These are phyloP conservation scores for Dendrobium catenatum DNA, from an alignment of 106 monocot genomes.

Conservation along the genomic window DNA sequence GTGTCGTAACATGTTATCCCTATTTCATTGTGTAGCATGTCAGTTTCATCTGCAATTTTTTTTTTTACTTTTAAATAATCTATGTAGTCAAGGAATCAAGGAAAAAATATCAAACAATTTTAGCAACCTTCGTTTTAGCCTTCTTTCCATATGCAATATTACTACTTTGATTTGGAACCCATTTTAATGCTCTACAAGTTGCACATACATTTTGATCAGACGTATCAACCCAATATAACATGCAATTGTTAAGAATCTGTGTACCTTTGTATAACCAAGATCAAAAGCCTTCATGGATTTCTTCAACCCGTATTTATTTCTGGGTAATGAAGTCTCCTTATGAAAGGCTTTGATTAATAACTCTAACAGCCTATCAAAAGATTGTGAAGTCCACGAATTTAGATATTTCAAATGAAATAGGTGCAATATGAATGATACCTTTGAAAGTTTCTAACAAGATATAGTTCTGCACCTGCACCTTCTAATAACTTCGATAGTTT, in stretches of 20 bases:
- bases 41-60: neutral
- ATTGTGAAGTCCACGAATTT: no score
- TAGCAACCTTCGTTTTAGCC: neutral
- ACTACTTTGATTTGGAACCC: neutral
- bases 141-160: neutral
- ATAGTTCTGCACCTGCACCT: no score
- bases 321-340: neutral
- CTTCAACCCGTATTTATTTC: neutral
- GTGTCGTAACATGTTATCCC: neutral
- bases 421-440: no score
- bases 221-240: neutral
- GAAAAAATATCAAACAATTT: slow-evolving; percentile 1
- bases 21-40: neutral
- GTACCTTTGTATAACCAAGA: neutral
- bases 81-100: no score
- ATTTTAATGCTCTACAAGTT: neutral
- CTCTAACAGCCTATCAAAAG: neutral
- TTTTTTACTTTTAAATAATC: neutral
- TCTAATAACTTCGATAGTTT: no score
- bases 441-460: no score
- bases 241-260: slow-evolving; percentile 4
- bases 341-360: neutral
- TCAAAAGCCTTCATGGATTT: neutral
- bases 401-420: no score
- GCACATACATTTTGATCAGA: neutral